phyloP scores from a whole-genome alignment of 2,329 filamentous ascomycete species.

The Phaeosphaeriaceae sp. region DNA sequence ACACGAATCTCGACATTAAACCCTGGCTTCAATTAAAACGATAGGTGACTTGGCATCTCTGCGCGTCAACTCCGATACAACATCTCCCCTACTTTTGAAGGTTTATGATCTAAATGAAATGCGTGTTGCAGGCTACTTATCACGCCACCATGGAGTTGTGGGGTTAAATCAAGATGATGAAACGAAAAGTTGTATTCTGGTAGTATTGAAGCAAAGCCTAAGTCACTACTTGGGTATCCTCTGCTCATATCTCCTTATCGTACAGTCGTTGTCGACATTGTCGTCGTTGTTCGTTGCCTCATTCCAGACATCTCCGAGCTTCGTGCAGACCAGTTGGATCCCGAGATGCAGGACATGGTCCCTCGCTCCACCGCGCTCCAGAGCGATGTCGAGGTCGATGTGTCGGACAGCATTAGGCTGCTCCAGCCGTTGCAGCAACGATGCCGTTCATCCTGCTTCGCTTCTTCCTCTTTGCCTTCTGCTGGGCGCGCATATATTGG shows the following conservation, averaged over 20 bases:
- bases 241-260: not conserved
- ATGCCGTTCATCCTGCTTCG: conserved; percentile 4
- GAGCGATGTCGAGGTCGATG: not conserved
- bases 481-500: not conserved
- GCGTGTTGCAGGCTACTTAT: too few relatives aligned
- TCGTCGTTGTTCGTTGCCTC: not conserved
- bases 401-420: not conserved
- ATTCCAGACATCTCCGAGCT: too few relatives aligned
- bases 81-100: too few relatives aligned
- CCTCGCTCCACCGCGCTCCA: not conserved
- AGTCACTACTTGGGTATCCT: not conserved
- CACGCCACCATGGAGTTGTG: not conserved
- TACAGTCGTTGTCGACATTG: not conserved
- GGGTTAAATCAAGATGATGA: not conserved
- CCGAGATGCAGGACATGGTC: too few relatives aligned
- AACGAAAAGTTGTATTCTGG: not conserved
- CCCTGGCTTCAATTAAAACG: too few relatives aligned
- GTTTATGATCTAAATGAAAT: too few relatives aligned
- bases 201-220: not conserved
- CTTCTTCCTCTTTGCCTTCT: conserved; percentile 1
- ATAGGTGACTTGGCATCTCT: too few relatives aligned
- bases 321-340: too few relatives aligned
- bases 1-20: too few relatives aligned
- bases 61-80: too few relatives aligned
- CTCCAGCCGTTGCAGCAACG: not conserved